These are phyloP conservation scores for Didymella exigua DNA, from an alignment of 2,329 filamentous ascomycete species.

Conservation along the genomic window DNA sequence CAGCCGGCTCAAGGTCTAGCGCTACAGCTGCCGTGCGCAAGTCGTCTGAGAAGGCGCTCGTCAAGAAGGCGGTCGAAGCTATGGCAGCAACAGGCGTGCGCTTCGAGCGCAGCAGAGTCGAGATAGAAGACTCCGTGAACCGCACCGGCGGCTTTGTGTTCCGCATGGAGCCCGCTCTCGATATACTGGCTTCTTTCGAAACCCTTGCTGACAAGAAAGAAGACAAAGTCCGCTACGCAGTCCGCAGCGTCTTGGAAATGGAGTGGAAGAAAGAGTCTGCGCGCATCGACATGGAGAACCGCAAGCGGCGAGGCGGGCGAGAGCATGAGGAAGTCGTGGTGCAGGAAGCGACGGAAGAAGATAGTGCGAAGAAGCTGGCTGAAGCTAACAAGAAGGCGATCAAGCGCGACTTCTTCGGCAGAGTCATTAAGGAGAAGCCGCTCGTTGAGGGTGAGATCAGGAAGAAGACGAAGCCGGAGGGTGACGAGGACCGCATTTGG, in stretches of 20 bases:
- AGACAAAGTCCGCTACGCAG: constrained; percentile 83
- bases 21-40: constrained; percentile 85
- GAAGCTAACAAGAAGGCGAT: constrained; percentile 48
- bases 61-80: constrained; percentile 77
- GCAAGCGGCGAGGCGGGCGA: constrained; percentile 59
- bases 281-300: constrained; percentile 67
- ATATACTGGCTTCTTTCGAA: constrained; percentile 76
- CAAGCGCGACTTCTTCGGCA: constrained; percentile 86
- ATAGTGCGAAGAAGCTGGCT: constrained; percentile 29
- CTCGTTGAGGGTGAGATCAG: constrained; percentile 51
- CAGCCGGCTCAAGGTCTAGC: constrained; percentile 45
- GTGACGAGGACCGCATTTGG: constrained; percentile 71
- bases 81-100: constrained; percentile 82
- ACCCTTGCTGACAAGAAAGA: constrained; percentile 65
- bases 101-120: constrained; percentile 81
- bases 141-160: constrained; percentile 74
- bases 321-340: constrained; percentile 24
- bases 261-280: constrained; percentile 78
- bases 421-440: constrained; percentile 63
- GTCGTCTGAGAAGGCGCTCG: constrained; percentile 80
- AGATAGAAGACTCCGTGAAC: constrained; percentile 63
- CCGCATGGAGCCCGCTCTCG: constrained; percentile 92
- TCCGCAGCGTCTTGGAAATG: constrained; percentile 90
- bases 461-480: constrained; percentile 46
- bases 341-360: constrained; percentile 23